These are phyloP conservation scores for Trypanosoma rangeli DNA, from an alignment of 208 protist species.

Conservation along the genomic window DNA sequence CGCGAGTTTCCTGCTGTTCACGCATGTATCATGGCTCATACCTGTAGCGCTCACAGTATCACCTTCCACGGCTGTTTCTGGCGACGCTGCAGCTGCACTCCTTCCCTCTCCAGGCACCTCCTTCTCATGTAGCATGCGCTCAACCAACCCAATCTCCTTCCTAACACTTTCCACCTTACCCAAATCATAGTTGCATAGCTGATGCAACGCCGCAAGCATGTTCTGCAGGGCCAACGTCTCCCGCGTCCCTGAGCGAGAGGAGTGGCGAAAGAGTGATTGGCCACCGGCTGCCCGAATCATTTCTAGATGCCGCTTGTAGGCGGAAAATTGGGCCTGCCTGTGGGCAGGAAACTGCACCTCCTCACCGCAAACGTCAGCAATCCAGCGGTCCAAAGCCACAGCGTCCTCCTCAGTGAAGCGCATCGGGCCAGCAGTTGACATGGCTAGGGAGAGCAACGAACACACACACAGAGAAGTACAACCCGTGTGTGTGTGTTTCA, in stretches of 20 bases:
- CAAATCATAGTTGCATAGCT: constrained; percentile 16
- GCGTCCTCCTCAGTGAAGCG: constrained; percentile 44
- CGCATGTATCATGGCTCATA: constrained; percentile 11
- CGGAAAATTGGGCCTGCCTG: constrained; percentile 36
- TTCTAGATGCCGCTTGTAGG: constrained; percentile 35
- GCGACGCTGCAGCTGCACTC: constrained; percentile 16
- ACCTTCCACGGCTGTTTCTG: not conserved
- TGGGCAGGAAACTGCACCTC: constrained; percentile 61
- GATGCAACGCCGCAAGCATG: constrained; percentile 35
- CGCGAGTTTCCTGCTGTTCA: constrained; percentile 32
- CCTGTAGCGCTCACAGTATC: not conserved
- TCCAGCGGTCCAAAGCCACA: constrained; percentile 60
- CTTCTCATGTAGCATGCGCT: constrained; percentile 31
- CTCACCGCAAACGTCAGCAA: constrained; percentile 58
- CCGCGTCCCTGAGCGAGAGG: constrained; percentile 46
- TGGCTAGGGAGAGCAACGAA: not conserved
- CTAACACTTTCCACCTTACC: constrained; percentile 5
- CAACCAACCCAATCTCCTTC: constrained; percentile 28
- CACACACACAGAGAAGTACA: not conserved
- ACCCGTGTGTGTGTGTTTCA: too few species aligned
- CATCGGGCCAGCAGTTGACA: not conserved
- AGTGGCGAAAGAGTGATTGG: constrained; percentile 47
- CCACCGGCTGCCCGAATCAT: constrained; percentile 28
- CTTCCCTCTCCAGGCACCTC: constrained; percentile 25
- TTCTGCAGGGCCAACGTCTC: constrained; percentile 57